These are phyloP conservation scores for Metarhizium album DNA, from an alignment of 2,329 filamentous ascomycete species.

Conservation along the genomic window DNA sequence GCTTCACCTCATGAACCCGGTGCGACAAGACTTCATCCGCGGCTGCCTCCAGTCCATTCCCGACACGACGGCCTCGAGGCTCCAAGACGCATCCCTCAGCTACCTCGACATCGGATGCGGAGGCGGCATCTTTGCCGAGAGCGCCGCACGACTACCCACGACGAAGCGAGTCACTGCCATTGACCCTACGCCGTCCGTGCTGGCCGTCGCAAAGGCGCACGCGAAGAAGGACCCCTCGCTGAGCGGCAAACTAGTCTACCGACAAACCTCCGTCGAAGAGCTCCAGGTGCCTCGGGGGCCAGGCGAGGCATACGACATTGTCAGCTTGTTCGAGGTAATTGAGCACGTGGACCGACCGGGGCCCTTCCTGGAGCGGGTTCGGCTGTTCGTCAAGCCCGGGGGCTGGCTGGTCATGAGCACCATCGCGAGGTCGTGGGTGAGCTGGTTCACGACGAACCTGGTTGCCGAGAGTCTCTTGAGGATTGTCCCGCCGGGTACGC, in stretches of 20 bases:
- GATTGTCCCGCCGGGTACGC: conserved; percentile 85
- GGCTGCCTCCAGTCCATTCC: conserved; percentile 51
- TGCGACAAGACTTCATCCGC: conserved; percentile 85
- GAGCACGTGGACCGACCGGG: conserved; percentile 78
- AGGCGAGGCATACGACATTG: conserved; percentile 57
- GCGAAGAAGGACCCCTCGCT: conserved; percentile 64
- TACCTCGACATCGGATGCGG: conserved; percentile 94
- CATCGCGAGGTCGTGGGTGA: conserved; percentile 79
- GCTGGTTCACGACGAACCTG: conserved; percentile 86
- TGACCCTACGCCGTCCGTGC: conserved; percentile 64
- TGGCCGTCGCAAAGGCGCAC: conserved; percentile 66
- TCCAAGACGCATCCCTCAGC: conserved; percentile 30
- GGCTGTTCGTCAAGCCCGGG: conserved; percentile 72
- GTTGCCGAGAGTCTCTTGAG: conserved; percentile 79
- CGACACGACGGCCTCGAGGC: conserved; percentile 21
- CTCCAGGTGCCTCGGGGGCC: conserved; percentile 33
- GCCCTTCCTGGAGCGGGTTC: conserved; percentile 59
- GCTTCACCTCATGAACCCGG: conserved; percentile 94
- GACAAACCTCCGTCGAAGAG: conserved; percentile 67
- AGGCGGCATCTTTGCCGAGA: conserved; percentile 92
- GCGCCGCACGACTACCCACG: conserved; percentile 56
- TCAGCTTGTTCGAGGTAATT: conserved; percentile 87
- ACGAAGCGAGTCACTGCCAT: conserved; percentile 61
- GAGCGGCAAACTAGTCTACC: conserved; percentile 54
- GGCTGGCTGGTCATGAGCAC: conserved; percentile 91